phyloP scores from a whole-genome alignment of 176 grass and related monocot genomes.

The Oryza brachyantha region DNA sequence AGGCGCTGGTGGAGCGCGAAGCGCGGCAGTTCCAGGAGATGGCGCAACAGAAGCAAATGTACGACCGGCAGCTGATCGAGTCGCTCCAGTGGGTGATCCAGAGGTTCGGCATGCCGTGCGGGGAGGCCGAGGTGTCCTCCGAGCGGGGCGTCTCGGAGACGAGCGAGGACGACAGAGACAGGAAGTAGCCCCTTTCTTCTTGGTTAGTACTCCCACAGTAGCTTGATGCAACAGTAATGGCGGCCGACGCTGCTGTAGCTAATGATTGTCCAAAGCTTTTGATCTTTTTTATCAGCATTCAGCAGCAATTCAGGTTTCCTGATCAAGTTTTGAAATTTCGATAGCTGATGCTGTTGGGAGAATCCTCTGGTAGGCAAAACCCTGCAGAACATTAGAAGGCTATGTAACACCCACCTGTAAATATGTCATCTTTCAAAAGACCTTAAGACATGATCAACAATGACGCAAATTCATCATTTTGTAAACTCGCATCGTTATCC shows the following conservation, averaged over 20 bases:
- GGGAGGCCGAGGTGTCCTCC: constrained; percentile 3
- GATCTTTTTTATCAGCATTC: constrained; percentile 28
- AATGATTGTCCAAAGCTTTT: too few species aligned
- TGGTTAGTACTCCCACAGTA: background rate
- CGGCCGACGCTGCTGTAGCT: background rate
- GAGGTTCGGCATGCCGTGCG: constrained; percentile 28
- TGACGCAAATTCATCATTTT: too few species aligned
- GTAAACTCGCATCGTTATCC: too few species aligned
- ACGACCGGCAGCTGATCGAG: constrained; percentile 64
- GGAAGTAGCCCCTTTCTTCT: constrained; percentile 12
- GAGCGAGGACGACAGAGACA: constrained; percentile 40
- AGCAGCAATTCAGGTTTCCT: background rate
- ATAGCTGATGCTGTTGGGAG: background rate
- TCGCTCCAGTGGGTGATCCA: constrained; percentile 54
- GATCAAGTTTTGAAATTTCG: constrained; percentile 9
- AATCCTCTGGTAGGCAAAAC: constrained; percentile 13
- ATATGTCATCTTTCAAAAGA: constrained; percentile 36
- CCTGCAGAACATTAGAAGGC: background rate
- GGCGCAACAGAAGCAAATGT: constrained; percentile 61
- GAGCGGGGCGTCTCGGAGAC: constrained; percentile 32
- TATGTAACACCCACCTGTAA: constrained; percentile 25
- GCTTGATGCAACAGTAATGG: constrained; percentile 5
- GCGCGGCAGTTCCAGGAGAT: constrained; percentile 50
- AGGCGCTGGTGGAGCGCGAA: constrained; percentile 67
- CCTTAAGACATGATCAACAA: constrained; percentile 9